Conservation (phyloP, 495 filamentous ascomycete species). For the Aspergillus asperescens region DNA sequence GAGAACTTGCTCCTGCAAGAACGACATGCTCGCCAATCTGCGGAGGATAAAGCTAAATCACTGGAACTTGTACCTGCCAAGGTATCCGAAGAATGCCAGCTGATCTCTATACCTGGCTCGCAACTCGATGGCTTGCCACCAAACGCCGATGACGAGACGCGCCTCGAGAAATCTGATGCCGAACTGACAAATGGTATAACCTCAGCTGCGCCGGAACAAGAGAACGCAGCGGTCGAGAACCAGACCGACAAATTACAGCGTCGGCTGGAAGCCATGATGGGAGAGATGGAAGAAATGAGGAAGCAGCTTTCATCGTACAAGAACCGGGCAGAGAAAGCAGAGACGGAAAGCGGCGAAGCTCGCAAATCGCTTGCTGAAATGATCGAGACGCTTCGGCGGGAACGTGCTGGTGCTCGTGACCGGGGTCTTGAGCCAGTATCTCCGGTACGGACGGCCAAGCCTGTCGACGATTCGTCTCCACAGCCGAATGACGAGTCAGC, state of each 20-base stretch:
- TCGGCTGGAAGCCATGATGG: conserved; percentile 70
- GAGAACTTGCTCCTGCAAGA: conserved; percentile 76
- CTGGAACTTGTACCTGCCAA: conserved; percentile 49
- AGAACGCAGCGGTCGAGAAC: conserved; percentile 23
- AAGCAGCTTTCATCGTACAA: conserved; percentile 73
- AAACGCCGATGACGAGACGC: conserved; percentile 12
- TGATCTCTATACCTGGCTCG: conserved; percentile 33
- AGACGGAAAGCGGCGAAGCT: conserved; percentile 61
- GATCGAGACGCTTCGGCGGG: conserved; percentile 72
- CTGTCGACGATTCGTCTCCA: background rate
- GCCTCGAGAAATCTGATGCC: conserved; percentile 6
- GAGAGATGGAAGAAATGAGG: conserved; percentile 78
- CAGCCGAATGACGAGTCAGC: conserved; percentile 6
- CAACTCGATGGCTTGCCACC: conserved; percentile 18
- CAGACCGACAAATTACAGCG: conserved; percentile 53
- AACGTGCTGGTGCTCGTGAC: conserved; percentile 41
- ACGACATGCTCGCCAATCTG: conserved; percentile 70
- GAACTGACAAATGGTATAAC: conserved; percentile 13
- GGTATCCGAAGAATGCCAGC: conserved; percentile 18
- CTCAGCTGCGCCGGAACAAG: conserved; percentile 34
- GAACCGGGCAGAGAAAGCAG: conserved; percentile 70
- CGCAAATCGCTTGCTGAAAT: conserved; percentile 78
- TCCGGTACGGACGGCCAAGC: conserved; percentile 7
- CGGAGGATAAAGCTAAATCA: conserved; percentile 72
- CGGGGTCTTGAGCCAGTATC: background rate